Base-by-base conservation (phyloP, 768 basidiomycete species). In the Russula foetens region DNA sequence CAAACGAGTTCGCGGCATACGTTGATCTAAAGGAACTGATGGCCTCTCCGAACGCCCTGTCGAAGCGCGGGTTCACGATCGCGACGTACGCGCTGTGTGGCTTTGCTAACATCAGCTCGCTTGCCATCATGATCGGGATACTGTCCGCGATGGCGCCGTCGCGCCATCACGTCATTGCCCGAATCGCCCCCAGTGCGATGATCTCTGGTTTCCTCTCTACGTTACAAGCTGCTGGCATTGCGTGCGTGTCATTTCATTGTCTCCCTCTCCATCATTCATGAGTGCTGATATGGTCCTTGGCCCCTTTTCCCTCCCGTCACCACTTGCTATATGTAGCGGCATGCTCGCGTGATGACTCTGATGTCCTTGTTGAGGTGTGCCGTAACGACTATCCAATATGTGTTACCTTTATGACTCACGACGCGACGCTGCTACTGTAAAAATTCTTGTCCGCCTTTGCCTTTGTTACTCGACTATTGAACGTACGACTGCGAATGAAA, bases 31-130 rank as follows among this genome's bases (percentile, higher is more conserved):
- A 84, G 62, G 72, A 73, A 2, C 74, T 84, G 45, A 76, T 76
- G 75, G 31, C 43, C 7, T 68, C 71, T 59, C 71, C 74, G 26
- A 72, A 77, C 53, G 81, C 88, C 4, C 80, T 93, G 53, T 84
- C 84, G 23, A 77, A 73, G 31, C 90, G 88, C 58, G 89, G 85
- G 23, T 92, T 78, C 73, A 88, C 86, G 55, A 93, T 95, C 66
- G 84, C 87, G 17, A 84, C 87, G 35, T 96, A 94, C 71, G 86
- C 88, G 19, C 84, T 95, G 15, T 93, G 92, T 72, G 93, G 93
- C 11, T 95, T 96, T 69, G 90, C 90, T 61, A 95, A 95, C 71
- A 76, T 92, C 47, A 84, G 87, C 58, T 90, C 89, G 7, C 76
- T 93, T 28, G 93, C 92, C 68, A 92, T 95, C 66, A 89, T 93